These are phyloP conservation scores for Venturiaceae sp. DNA, from an alignment of 2,329 filamentous ascomycete genomes.

Conservation along the genomic window DNA sequence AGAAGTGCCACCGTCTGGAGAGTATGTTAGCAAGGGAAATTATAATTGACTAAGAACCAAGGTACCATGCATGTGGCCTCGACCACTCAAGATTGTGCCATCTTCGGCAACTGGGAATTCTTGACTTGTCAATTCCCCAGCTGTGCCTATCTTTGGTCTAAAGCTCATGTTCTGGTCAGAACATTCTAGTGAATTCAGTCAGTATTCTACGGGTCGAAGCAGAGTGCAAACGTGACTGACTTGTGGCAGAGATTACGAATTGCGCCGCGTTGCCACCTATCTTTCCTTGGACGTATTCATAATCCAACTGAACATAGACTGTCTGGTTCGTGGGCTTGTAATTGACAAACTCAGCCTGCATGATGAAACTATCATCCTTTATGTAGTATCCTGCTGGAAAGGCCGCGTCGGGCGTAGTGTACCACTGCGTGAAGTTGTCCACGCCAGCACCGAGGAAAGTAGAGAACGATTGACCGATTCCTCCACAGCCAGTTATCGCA, in stretches of 20 bases:
- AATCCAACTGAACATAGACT: background rate
- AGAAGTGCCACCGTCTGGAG: background rate
- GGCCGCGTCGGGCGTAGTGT: background rate
- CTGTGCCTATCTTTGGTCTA: background rate
- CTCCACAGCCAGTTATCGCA: background rate
- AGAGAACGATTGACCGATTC: background rate
- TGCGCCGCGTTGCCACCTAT: background rate
- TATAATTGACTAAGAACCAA: too few species aligned
- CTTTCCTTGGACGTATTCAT: background rate
- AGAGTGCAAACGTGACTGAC: background rate
- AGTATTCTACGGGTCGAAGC: too few species aligned
- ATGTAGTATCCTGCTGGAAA: background rate
- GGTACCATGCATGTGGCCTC: background rate
- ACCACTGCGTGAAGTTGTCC: conserved; percentile 1
- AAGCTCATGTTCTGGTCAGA: too few species aligned
- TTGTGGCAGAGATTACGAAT: background rate
- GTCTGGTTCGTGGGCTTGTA: background rate
- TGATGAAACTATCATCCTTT: background rate
- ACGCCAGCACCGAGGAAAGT: background rate
- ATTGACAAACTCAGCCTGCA: conserved; percentile 4
- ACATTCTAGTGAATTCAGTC: too few species aligned
- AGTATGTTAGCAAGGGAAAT: too few species aligned
- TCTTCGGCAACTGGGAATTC: background rate
- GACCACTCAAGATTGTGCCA: background rate
- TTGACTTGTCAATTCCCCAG: background rate